Conservation (phyloP, 257 asterid genomes). For the Rhazya stricta region DNA sequence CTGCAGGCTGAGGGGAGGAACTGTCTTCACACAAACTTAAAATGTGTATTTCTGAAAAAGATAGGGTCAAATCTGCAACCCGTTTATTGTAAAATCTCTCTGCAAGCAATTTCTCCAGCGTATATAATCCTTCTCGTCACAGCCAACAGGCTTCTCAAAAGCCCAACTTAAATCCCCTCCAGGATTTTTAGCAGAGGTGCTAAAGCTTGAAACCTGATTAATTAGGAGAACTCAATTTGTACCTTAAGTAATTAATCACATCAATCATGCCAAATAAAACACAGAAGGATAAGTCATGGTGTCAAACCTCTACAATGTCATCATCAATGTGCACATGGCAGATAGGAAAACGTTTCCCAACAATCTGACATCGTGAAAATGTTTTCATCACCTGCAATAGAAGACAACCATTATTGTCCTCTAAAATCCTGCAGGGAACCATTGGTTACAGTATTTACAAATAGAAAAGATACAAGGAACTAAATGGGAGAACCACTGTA, state of each 20-base stretch:
- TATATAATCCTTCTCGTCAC: slow-evolving; percentile 56
- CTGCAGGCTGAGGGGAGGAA: background rate
- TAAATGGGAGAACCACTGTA: no score
- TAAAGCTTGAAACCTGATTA: slow-evolving; percentile 79
- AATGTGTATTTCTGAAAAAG: slow-evolving; percentile 15
- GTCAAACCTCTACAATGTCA: slow-evolving; percentile 66
- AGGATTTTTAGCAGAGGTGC: slow-evolving; percentile 52
- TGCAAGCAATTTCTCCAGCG: slow-evolving; percentile 82
- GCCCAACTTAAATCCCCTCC: slow-evolving; percentile 37
- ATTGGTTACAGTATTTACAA: background rate
- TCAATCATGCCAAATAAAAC: background rate
- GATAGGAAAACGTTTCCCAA: slow-evolving; percentile 83
- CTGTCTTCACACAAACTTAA: slow-evolving; percentile 1
- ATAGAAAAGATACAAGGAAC: background rate
- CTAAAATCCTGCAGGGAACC: background rate
- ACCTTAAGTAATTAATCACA: background rate
- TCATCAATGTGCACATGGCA: slow-evolving; percentile 80
- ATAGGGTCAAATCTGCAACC: slow-evolving; percentile 39
- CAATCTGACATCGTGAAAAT: slow-evolving; percentile 63
- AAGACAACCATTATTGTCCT: slow-evolving; percentile 11
- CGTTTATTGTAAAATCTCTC: slow-evolving; percentile 78
- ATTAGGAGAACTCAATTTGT: slow-evolving; percentile 2
- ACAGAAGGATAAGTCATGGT: slow-evolving; percentile 12
- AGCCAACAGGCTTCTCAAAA: slow-evolving; percentile 51
- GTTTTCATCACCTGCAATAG: slow-evolving; percentile 61